Evolutionary conservation across 345 rosid species (phyloP).

Genomic region (Sonneratia alba): DNA sequence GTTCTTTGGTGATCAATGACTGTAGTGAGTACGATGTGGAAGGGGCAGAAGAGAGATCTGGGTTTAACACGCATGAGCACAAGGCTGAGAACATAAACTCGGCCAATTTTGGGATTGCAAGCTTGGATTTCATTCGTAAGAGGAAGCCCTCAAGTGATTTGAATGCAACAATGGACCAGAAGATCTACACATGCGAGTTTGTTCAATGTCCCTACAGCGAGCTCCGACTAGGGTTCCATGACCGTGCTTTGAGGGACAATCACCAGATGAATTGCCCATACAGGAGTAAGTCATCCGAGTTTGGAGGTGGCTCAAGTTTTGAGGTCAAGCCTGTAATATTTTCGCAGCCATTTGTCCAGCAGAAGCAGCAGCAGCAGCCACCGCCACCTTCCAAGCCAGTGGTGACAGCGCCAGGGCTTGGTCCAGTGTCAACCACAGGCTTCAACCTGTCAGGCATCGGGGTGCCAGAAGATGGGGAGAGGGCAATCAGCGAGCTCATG

Average conservation of each 20-base stretch:
- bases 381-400: conserved; percentile 20
- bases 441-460: conserved; percentile 61
- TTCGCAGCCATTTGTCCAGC: conserved; percentile 39
- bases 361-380: conserved; percentile 25
- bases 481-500: conserved; percentile 77
- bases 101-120: conserved; percentile 19
- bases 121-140: conserved; percentile 40
- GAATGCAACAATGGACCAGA: conserved; percentile 37
- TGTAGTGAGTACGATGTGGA: conserved; percentile 75
- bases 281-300: conserved; percentile 35
- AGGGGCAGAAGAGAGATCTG: conserved; percentile 46
- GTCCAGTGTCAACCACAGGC: conserved; percentile 16
- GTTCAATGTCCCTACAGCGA: conserved; percentile 59
- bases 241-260: conserved; percentile 63
- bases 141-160: conserved; percentile 50
- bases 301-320: conserved; percentile 41
- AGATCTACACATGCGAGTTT: conserved; percentile 53
- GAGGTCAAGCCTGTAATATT: conserved; percentile 76
- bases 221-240: conserved; percentile 48
- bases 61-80: conserved; percentile 46
- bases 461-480: conserved; percentile 93
- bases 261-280: conserved; percentile 65
- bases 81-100: conserved; percentile 36
- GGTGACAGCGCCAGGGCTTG: conserved; percentile 39
- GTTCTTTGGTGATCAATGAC: conserved; percentile 42